Base-by-base conservation (phyloP, 2,329 filamentous ascomycete species). In the Xylariaceae sp. region DNA sequence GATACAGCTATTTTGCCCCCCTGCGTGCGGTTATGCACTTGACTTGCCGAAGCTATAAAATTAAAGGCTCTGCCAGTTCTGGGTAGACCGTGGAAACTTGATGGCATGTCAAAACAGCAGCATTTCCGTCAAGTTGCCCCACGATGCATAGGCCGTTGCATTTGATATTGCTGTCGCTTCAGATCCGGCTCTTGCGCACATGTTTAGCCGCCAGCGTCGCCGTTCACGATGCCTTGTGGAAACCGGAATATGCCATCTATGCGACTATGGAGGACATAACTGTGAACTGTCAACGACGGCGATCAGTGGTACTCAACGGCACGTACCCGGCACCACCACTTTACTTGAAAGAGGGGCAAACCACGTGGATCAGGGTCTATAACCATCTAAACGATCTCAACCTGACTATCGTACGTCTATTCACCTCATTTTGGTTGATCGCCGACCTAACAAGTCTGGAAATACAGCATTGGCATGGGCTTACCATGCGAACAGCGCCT, bases 391-490 rank as follows among this genome's bases (percentile, higher is more conserved):
- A 67, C 1, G 66, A 76, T 37, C 62, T 73, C 10, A 83, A 84
- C 58, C 64, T 78, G 16, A 84, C 80, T 2, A 76, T 83, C 61
- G 78, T 80, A 70, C 8, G 59, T 56, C 12, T 37, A 10, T 15
- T 18, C 42, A 36, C 10, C 9, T 21, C 37, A 2, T 9, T 2
- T 2, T 45, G 10, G 16, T 4, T 44, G 21, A 16, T 44, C 8
- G 30, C 30, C 42, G 12, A 45, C 47, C 56, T 62, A 45, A 61
- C 57, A 19, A 39, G 30, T 55, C 6, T 19, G 36, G 19, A 15
- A 39, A 18, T 54, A 39, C 48, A 85, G 79, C 84, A 87, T 63
- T 87, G 84, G 84, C 84, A 87, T 68, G 85, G 85, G 12, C 72
- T 88, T 8, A 78, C 76, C 15, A 79, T 82, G 64, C 71, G 77